phyloP scores from a whole-genome alignment of 805 yeast species.

The Teunomyces lycoperdinae region DNA sequence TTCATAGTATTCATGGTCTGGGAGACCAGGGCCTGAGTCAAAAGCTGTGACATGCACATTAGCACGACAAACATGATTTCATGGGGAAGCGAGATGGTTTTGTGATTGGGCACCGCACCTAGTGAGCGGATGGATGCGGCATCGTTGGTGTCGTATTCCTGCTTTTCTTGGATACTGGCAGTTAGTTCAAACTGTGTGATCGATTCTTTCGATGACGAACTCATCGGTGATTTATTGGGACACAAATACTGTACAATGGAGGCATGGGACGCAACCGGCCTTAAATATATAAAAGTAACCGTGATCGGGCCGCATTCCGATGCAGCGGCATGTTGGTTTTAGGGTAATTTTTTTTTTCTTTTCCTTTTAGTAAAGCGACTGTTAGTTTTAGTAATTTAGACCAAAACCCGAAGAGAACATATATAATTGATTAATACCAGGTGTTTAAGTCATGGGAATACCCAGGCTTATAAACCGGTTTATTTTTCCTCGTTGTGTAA shows the following conservation, averaged over 20 bases:
- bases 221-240: not conserved
- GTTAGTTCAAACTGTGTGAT: not conserved
- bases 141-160: not conserved
- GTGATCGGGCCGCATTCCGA: not conserved
- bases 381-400: no score
- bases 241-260: not conserved
- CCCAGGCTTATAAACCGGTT: no score
- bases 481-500: no score
- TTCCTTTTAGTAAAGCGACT: not conserved
- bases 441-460: no score
- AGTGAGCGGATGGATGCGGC: not conserved
- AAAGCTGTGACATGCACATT: constrained; percentile 25
- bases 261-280: not conserved
- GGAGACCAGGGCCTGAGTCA: constrained; percentile 29
- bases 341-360: no score
- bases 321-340: not conserved
- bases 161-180: no score
- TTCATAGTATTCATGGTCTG: constrained; percentile 24
- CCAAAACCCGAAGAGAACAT: no score
- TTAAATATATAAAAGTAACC: not conserved
- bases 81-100: constrained; percentile 20
- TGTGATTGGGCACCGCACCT: constrained; percentile 4
- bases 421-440: no score
- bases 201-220: not conserved
- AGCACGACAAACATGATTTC: constrained; percentile 23